Evolutionary conservation across 805 yeast species (phyloP), one percentile per base, ranked within the genome.

Genomic region (Priceomyces haplophilus): DNA sequence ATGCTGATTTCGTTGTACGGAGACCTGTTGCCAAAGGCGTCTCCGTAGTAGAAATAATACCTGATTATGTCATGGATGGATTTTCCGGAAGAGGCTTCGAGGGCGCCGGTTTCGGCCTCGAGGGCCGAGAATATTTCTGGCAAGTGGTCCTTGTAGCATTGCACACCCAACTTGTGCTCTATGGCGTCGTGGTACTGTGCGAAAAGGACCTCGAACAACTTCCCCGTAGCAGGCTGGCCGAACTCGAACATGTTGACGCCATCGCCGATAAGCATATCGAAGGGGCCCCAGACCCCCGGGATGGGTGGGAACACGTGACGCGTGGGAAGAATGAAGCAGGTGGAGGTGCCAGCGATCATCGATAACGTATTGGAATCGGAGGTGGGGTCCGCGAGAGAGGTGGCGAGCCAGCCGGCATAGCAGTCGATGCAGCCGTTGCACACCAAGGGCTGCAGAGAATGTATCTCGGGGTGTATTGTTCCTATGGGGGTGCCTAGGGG

Each of bases 261-360:
- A 0, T 55, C 52, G 12, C 44, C 41, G 1, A 69, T 42, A 4
- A 75, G 55, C 30, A 68, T 62, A 2, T 61, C 49, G 50, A 74
- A 80, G 0, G 85, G 85, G 0, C 86, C 85, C 86, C 86, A 80
- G 3, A 79, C 59, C 0, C 84, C 84, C 0, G 67, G 62, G 1
- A 66, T 49, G 2, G 52, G 45, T 7, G 18, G 15, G 2, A 12
- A 29, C 1, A 31, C 36, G 0, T 44, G 21, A 0, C 44, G 48
- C 0, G 66, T 63, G 16, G 53, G 46, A 10, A 63, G 50, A 11
- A 78, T 47, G 46, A 67, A 79, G 47, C 86, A 80, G 0, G 84
- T 79, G 5, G 83, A 78, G 0, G 85, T 80, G 0, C 85, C 85
- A 1, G 83, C 86, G 4, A 78, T 75, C 73, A 79, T 67, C 1